These are phyloP conservation scores for Aspergillus tubingensis DNA, from an alignment of 2,329 filamentous ascomycete species.

Conservation along the genomic window DNA sequence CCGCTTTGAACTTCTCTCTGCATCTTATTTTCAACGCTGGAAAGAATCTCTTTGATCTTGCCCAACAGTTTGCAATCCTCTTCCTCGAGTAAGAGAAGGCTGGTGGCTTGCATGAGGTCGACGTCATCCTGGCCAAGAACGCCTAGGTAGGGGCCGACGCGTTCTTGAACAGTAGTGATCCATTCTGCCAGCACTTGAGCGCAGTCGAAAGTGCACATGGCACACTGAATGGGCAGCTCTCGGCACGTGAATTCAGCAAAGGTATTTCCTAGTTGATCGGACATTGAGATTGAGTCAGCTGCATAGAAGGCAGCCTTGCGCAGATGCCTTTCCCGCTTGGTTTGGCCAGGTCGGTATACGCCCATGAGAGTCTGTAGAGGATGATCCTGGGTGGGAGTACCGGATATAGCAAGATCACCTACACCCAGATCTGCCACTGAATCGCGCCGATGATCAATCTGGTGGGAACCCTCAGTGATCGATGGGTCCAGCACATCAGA, in stretches of 20 bases:
- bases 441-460: constrained; percentile 32
- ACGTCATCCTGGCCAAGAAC: constrained; percentile 81
- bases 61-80: constrained; percentile 84
- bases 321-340: constrained; percentile 80
- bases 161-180: constrained; percentile 89
- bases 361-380: constrained; percentile 31
- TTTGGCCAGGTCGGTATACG: constrained; percentile 44
- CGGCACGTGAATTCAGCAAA: constrained; percentile 81
- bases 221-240: constrained; percentile 85
- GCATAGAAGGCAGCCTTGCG: constrained; percentile 96
- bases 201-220: constrained; percentile 91
- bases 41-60: constrained; percentile 78
- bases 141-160: constrained; percentile 85
- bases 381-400: constrained; percentile 39
- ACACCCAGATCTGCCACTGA: constrained; percentile 41
- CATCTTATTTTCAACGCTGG: constrained; percentile 78
- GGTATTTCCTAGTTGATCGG: constrained; percentile 80
- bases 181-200: constrained; percentile 92
- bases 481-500: constrained; percentile 34
- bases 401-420: constrained; percentile 39
- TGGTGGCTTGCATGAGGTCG: constrained; percentile 77
- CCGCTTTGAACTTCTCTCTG: constrained; percentile 59
- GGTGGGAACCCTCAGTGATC: constrained; percentile 22
- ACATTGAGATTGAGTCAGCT: constrained; percentile 85
- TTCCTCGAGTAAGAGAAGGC: constrained; percentile 85